Evolutionary conservation across 2,329 filamentous ascomycete genomes (phyloP), one percentile per base, ranked within the genome.

Genomic region (Arachnomyces sp.): DNA sequence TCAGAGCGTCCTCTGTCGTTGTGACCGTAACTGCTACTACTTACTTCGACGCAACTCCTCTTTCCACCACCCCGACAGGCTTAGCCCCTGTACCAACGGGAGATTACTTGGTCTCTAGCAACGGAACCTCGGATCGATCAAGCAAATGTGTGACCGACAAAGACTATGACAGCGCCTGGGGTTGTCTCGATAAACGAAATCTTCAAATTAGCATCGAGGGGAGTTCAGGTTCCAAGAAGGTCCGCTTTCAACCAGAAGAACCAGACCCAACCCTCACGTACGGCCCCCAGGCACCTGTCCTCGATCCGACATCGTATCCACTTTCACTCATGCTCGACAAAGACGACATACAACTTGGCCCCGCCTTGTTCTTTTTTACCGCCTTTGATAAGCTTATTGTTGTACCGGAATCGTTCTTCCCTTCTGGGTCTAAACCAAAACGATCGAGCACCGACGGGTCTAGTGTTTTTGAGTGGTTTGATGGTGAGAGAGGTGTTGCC

Each of bases 371-470:
- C 50, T 84, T 84, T 53, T 71, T 74, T 46, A 61, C 74, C 16
- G 56, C 65, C 11, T 82, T 83, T 52, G 73, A 83, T 55, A 85
- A 84, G 54, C 51, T 83, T 29, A 77, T 83, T 3, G 69, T 84
- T 31, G 55, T 68, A 7, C 61, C 60, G 7, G 60, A 65, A 18
- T 50, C 59, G n/a, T 53, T 56, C 2, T 60, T 68, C 35, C 50
- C 55, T 34, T 47, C 52, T 12, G 49, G 46, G 14, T 46, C 51
- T 3, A 41, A 51, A 8, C 54, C 54, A 7, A 60, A 58, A 39
- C 61, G 62, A 36, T 48, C 52, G 4, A 39, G 47, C 37, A 46
- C 43, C 32, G 47, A 55, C 11, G 38, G 30, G 9, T 37, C 21
- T 28, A 52, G 53, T 34, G 42, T 54, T 30, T 29, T 41, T 8